These are phyloP conservation scores for Coprinopsis strossmayeri DNA, from an alignment of 768 basidiomycete genomes.

Conservation along the genomic window DNA sequence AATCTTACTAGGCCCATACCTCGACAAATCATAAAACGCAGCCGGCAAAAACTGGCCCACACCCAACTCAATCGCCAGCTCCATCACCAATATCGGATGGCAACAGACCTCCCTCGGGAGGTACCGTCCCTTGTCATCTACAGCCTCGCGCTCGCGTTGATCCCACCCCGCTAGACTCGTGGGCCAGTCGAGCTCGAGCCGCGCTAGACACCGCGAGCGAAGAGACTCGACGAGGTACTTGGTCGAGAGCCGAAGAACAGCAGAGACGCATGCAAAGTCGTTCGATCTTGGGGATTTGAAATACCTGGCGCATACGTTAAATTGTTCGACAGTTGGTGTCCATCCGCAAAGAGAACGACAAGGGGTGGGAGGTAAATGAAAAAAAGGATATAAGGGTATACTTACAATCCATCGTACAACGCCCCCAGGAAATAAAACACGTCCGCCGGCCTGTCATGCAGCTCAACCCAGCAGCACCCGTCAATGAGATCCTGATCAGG, in stretches of 20 bases:
- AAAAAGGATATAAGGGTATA: conserved; percentile 3
- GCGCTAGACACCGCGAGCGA: conserved; percentile 51
- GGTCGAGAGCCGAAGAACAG: conserved; percentile 63
- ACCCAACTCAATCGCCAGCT: conserved; percentile 60
- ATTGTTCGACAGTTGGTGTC: too few species aligned
- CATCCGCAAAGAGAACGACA: too few species aligned
- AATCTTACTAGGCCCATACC: conserved; percentile 69
- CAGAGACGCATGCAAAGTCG: conserved; percentile 55
- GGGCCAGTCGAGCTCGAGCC: conserved; percentile 63
- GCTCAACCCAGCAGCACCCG: conserved; percentile 49
- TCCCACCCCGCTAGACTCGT: conserved; percentile 65
- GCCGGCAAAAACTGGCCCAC: conserved; percentile 54
- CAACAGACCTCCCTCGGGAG: conserved; percentile 50
- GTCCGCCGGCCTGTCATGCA: conserved; percentile 64
- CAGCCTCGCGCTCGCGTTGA: conserved; percentile 49
- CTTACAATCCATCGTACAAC: conserved; percentile 73
- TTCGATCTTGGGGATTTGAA: conserved; percentile 42
- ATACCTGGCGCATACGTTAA: conserved; percentile 34
- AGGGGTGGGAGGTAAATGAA: neutral
- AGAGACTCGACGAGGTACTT: conserved; percentile 74
- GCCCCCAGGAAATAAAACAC: conserved; percentile 60
- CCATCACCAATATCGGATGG: conserved; percentile 66
- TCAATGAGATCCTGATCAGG: conserved; percentile 37
- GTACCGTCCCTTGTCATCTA: conserved; percentile 46
- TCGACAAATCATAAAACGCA: conserved; percentile 68